A percentile compares a stretch with the other conserved stretches of the same genome.
These are phyloP conservation scores for Cyclotella baltica DNA, from an alignment of 108 stramenopile genomes.

Conservation along the genomic window DNA sequence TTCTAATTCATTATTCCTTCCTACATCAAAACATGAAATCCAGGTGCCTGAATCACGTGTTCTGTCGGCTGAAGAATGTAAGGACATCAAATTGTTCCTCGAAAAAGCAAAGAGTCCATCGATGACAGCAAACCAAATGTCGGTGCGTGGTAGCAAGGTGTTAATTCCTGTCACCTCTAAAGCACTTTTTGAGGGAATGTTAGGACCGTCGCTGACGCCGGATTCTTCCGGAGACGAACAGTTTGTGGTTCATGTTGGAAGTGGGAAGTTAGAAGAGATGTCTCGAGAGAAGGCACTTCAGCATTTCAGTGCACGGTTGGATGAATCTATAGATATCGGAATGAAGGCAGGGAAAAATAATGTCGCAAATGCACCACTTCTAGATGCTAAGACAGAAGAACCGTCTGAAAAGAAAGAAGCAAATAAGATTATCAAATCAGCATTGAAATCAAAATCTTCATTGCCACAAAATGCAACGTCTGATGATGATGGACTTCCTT, in stretches of 20 bases:
- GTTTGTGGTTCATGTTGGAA: conserved; percentile 19
- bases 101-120: conserved; percentile 1
- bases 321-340: background rate
- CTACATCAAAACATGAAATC: background rate
- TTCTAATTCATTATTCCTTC: background rate
- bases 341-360: background rate
- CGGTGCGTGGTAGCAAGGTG: conserved; percentile 23
- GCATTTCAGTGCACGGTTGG: conserved; percentile 21
- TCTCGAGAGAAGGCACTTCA: conserved; percentile 27
- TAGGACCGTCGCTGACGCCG: conserved; percentile 22
- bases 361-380: background rate
- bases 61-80: background rate
- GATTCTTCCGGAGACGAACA: conserved; percentile 4
- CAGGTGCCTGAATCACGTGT: background rate
- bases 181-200: conserved; percentile 51
- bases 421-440: background rate
- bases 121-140: conserved; percentile 11
- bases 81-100: background rate
- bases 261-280: conserved; percentile 25
- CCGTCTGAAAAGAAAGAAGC: background rate
- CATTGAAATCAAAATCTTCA: background rate
- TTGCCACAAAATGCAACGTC: background rate
- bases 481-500: conserved; percentile 20
- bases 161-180: conserved; percentile 50
- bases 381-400: background rate